These are phyloP conservation scores for Ascobolus immersus DNA, from an alignment of 495 filamentous ascomycete genomes.

Conservation along the genomic window DNA sequence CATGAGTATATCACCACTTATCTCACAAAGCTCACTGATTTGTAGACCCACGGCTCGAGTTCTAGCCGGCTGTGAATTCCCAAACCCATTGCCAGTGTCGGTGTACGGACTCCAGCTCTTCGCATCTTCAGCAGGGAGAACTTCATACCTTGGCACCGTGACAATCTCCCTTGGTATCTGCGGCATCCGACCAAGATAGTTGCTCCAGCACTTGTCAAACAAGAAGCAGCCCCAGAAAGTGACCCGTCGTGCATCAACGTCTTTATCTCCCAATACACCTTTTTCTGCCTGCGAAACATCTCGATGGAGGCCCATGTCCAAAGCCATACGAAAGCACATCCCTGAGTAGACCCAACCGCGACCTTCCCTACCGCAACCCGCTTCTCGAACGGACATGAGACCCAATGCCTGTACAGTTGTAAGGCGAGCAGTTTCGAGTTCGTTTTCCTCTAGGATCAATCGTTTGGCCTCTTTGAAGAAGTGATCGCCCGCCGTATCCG, in stretches of 20 bases:
- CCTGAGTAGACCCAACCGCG: conserved; percentile 97
- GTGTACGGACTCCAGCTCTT: conserved; percentile 73
- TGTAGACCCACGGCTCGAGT: conserved; percentile 63
- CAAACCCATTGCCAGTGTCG: conserved; percentile 39
- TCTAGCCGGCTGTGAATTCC: conserved; percentile 40
- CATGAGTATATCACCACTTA: conserved; percentile 67
- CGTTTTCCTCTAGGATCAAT: conserved; percentile 68
- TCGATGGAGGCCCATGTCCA: conserved; percentile 80
- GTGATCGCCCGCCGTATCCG: conserved; percentile 76
- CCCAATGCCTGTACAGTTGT: conserved; percentile 90
- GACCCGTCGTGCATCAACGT: conserved; percentile 66
- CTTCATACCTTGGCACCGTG: conserved; percentile 68
- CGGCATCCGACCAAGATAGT: conserved; percentile 81
- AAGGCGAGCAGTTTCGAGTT: conserved; percentile 69
- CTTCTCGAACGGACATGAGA: conserved; percentile 89
- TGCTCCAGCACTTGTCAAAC: conserved; percentile 98
- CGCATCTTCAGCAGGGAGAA: conserved; percentile 71
- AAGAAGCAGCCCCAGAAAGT: conserved; percentile 98
- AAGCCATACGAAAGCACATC: conserved; percentile 97
- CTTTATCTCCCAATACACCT: conserved; percentile 46
- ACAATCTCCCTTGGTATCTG: conserved; percentile 55
- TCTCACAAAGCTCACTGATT: conserved; percentile 64
- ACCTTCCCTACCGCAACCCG: conserved; percentile 79
- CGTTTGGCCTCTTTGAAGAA: conserved; percentile 92
- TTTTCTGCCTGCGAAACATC: conserved; percentile 20